These are phyloP conservation scores for Pleoardoris graminearum DNA, from an alignment of 2,329 filamentous ascomycete genomes.

Conservation along the genomic window DNA sequence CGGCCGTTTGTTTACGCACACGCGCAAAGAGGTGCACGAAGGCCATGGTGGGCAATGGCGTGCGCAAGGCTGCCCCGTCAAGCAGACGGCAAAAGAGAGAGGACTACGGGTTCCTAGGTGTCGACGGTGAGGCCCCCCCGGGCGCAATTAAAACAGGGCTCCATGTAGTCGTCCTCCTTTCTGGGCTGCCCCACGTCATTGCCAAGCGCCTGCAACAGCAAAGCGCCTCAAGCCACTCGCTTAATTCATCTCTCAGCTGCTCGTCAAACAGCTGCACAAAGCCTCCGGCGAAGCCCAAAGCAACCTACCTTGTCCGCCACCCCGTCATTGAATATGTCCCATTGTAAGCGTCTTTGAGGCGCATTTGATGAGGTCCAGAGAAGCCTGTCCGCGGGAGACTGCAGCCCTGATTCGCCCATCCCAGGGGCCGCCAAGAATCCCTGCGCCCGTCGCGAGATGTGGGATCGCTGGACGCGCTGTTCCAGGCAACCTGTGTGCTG, in stretches of 20 bases:
- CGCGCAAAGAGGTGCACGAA: constrained; percentile 8
- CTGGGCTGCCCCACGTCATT: constrained; percentile 8
- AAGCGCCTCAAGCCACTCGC: not conserved
- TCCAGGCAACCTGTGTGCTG: not conserved
- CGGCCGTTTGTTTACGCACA: constrained; percentile 8
- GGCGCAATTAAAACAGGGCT: constrained; percentile 7
- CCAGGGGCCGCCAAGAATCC: not conserved
- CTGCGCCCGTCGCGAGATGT: constrained; percentile 4
- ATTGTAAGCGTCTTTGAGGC: not conserved
- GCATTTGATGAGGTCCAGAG: not conserved
- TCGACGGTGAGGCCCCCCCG: not conserved
- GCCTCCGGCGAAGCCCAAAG: too few relatives aligned
- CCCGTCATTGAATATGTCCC: not conserved
- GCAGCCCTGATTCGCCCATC: not conserved
- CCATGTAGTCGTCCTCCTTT: not conserved
- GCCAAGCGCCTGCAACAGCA: not conserved
- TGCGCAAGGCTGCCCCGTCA: not conserved
- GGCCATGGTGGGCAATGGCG: constrained; percentile 14
- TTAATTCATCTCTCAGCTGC: too few relatives aligned
- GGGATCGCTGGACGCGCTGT: not conserved
- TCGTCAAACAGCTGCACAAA: too few relatives aligned
- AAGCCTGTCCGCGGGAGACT: not conserved
- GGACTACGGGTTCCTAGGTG: not conserved
- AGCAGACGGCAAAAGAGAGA: not conserved
- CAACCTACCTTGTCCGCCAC: not conserved